Evolutionary conservation across 768 basidiomycete genomes (phyloP).

Genomic region (Rhodotorula sphaerocarpa): DNA sequence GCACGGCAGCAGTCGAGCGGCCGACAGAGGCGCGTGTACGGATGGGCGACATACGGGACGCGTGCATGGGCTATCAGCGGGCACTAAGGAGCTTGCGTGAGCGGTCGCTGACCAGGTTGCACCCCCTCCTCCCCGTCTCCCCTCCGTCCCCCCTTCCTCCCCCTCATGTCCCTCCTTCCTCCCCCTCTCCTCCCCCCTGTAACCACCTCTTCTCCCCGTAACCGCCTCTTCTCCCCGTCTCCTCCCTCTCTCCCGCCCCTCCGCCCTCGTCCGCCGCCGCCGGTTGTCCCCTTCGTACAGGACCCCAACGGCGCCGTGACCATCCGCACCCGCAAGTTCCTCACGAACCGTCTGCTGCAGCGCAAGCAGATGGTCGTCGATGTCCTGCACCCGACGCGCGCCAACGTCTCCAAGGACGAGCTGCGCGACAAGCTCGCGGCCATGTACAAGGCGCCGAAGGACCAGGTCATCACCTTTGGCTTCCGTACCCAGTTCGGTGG

Average conservation of each 20-base stretch:
- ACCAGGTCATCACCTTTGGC: constrained; percentile 85
- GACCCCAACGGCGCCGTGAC: constrained; percentile 56
- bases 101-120: neutral
- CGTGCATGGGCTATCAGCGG: no score
- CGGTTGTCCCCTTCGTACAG: no score
- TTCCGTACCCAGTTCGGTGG: constrained; percentile 96
- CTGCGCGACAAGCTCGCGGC: constrained; percentile 83
- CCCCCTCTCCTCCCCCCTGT: no score
- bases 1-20: no score
- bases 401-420: constrained; percentile 87
- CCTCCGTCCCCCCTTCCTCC: neutral
- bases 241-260: no score
- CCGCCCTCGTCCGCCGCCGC: no score
- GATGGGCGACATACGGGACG: no score
- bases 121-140: neutral
- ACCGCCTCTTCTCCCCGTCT: no score
- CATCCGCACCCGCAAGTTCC: constrained; percentile 96
- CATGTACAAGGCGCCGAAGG: constrained; percentile 87
- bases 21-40: no score
- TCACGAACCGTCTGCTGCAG: constrained; percentile 93
- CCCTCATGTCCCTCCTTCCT: neutral
- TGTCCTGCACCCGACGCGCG: constrained; percentile 85
- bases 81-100: neutral
- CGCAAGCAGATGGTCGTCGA: constrained; percentile 87
- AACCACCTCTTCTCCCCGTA: no score